Conservation (phyloP, 371 early-diverging fungal species). For the Zopfochytrium polystomum region DNA sequence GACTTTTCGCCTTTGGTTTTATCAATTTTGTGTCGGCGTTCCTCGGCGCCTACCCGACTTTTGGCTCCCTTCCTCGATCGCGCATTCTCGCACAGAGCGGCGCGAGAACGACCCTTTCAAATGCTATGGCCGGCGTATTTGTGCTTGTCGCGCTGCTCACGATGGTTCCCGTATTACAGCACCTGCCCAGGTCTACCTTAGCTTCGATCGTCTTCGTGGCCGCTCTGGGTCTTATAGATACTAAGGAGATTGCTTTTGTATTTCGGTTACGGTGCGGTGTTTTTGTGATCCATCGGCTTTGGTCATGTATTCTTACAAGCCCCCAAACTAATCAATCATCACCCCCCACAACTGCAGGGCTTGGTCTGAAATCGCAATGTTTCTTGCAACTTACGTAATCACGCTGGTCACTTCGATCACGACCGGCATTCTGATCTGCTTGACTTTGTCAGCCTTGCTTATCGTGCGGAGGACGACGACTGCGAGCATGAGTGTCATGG, state of each 20-base stretch:
- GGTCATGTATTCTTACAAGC: not conserved
- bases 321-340: not conserved
- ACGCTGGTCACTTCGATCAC: constrained; percentile 31
- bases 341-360: constrained; percentile 4
- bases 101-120: constrained; percentile 28
- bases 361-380: constrained; percentile 30
- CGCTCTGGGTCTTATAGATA: constrained; percentile 36
- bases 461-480: constrained; percentile 32
- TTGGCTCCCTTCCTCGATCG: constrained; percentile 43
- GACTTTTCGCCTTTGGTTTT: constrained; percentile 33
- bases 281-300: not conserved
- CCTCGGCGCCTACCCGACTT: constrained; percentile 26
- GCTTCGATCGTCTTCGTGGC: constrained; percentile 38
- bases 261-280: constrained; percentile 6
- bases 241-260: constrained; percentile 36
- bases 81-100: constrained; percentile 33
- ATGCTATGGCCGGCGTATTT: constrained; percentile 25
- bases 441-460: constrained; percentile 32
- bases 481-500: constrained; percentile 29
- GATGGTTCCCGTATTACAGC: constrained; percentile 26
- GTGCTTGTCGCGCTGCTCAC: constrained; percentile 24
- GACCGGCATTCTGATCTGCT: constrained; percentile 32
- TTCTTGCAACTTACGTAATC: constrained; percentile 26
- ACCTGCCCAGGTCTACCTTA: constrained; percentile 35
- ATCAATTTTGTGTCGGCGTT: constrained; percentile 35